These are phyloP conservation scores for Claviceps maximensis DNA, from an alignment of 2,329 filamentous ascomycete genomes.

Conservation along the genomic window DNA sequence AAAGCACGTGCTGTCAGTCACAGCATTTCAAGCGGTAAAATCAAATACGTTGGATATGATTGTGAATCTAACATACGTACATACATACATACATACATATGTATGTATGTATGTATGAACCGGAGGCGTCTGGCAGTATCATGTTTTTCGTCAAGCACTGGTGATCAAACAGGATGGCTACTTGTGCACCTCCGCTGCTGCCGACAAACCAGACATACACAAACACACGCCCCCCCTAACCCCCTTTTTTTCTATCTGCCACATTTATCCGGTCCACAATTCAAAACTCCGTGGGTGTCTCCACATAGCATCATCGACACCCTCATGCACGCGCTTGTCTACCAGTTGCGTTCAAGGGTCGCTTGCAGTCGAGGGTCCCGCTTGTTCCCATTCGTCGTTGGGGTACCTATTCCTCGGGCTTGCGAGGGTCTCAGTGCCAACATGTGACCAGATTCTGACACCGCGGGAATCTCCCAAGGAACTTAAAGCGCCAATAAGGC, in stretches of 20 bases:
- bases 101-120: neutral
- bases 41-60: neutral
- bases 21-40: neutral
- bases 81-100: neutral
- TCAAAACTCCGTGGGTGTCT: neutral
- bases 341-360: neutral
- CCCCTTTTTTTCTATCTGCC: neutral
- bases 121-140: neutral
- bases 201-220: neutral
- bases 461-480: neutral
- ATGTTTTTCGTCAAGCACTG: neutral
- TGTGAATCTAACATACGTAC: neutral
- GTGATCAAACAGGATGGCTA: neutral
- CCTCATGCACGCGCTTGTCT: neutral
- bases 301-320: neutral
- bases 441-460: neutral
- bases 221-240: neutral
- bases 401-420: neutral
- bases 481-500: slow-evolving; percentile 1
- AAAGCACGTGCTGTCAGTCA: neutral
- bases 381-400: neutral
- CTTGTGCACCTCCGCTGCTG: neutral
- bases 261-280: neutral
- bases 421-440: neutral
- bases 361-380: neutral